Conservation (phyloP, 1,284 basidiomycete genomes). For the Anthracocystis walkeri region DNA sequence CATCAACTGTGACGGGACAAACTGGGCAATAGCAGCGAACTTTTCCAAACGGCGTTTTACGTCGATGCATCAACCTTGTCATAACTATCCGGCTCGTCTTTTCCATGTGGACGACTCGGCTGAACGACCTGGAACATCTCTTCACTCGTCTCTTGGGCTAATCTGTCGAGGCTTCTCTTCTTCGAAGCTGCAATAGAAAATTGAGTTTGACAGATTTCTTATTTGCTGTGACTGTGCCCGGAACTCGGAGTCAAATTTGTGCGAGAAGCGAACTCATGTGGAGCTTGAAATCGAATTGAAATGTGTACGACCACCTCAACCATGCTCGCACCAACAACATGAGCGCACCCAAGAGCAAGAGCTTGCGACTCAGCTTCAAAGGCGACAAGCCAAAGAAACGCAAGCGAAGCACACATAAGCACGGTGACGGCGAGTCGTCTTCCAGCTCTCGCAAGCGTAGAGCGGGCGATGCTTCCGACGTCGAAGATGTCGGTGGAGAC, state of each 20-base stretch:
- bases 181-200: neutral
- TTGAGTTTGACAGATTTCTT: too few relatives aligned
- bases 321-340: constrained; percentile 8
- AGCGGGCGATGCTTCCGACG: constrained; percentile 35
- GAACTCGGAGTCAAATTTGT: too few relatives aligned
- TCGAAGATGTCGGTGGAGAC: constrained; percentile 56
- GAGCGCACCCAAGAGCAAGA: constrained; percentile 30
- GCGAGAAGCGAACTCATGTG: too few relatives aligned
- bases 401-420: constrained; percentile 23
- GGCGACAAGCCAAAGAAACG: constrained; percentile 51
- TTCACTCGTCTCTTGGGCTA: too few relatives aligned
- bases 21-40: constrained; percentile 5
- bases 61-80: constrained; percentile 7
- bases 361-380: constrained; percentile 50
- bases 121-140: constrained; percentile 11
- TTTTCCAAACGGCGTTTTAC: neutral
- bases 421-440: constrained; percentile 13
- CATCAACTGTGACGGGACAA: constrained; percentile 13
- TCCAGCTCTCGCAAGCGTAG: constrained; percentile 27
- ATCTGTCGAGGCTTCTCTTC: constrained; percentile 4
- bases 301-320: neutral
- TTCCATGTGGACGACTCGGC: constrained; percentile 8
- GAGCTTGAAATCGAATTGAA: neutral
- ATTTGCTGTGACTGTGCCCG: too few relatives aligned
- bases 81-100: constrained; percentile 10